Evolutionary conservation across 2,329 filamentous ascomycete species (phyloP).

Genomic region (Microascus cirrosus): DNA sequence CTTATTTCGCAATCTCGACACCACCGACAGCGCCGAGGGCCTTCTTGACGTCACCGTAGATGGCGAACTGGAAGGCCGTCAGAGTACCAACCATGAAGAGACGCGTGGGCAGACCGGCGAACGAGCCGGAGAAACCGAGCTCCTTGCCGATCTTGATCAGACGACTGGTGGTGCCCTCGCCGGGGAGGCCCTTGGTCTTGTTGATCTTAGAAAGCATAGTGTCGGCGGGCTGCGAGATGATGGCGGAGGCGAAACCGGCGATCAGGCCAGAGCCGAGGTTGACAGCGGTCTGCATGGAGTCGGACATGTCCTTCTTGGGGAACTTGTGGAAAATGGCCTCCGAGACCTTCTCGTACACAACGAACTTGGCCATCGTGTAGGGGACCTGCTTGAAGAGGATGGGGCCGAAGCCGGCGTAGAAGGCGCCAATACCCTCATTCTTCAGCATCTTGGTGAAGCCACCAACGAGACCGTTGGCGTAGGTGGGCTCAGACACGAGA

Average conservation of each 20-base stretch:
- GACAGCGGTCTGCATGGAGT: constrained; percentile 62
- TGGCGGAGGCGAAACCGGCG: constrained; percentile 68
- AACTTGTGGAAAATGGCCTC: constrained; percentile 58
- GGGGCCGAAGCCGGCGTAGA: constrained; percentile 86
- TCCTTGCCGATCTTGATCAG: constrained; percentile 83
- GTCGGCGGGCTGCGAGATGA: constrained; percentile 83
- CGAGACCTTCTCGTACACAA: constrained; percentile 81
- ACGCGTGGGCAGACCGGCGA: constrained; percentile 69
- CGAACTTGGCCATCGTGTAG: constrained; percentile 93
- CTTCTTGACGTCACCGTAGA: constrained; percentile 71
- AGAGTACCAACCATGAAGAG: constrained; percentile 55
- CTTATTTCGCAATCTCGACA: constrained; percentile 54
- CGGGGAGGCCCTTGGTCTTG: constrained; percentile 81
- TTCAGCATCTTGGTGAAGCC: constrained; percentile 77
- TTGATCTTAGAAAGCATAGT: constrained; percentile 95
- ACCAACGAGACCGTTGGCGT: constrained; percentile 66
- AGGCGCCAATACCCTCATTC: constrained; percentile 72
- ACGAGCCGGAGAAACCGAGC: constrained; percentile 69
- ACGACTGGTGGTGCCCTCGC: constrained; percentile 71
- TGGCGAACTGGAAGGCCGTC: constrained; percentile 76
- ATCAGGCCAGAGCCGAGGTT: constrained; percentile 54
- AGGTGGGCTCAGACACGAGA: constrained; percentile 79
- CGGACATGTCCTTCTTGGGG: constrained; percentile 61
- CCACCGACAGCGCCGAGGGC: constrained; percentile 61
- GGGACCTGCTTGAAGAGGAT: constrained; percentile 81